A percentile compares a stretch with the other conserved stretches of the same genome.
Evolutionary conservation across 108 stramenopile genomes (phyloP).

Genomic region (Conticribra weissflogii): DNA sequence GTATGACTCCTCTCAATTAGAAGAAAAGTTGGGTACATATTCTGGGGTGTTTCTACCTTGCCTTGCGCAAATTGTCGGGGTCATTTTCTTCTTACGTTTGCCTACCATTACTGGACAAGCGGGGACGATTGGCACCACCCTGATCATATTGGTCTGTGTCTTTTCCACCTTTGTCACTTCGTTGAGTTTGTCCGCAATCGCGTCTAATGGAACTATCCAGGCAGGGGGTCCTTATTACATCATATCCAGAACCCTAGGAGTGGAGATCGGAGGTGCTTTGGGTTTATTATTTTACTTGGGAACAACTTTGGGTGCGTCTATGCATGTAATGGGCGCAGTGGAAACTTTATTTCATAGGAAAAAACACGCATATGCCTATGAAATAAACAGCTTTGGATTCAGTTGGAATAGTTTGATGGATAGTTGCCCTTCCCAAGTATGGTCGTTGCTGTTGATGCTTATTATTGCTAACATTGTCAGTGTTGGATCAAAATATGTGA

Average conservation of each 20-base stretch:
- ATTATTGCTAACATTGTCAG: slow-evolving; percentile 47
- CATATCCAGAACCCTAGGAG: slow-evolving; percentile 64
- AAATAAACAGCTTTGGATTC: background rate
- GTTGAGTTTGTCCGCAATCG: slow-evolving; percentile 72
- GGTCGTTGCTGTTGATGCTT: slow-evolving; percentile 35
- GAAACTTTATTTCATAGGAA: slow-evolving; percentile 53
- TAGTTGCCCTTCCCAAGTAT: slow-evolving; percentile 15
- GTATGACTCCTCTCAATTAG: background rate
- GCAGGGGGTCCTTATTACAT: slow-evolving; percentile 86
- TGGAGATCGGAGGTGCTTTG: slow-evolving; percentile 72
- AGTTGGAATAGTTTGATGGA: slow-evolving; percentile 4
- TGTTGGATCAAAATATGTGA: slow-evolving; percentile 68
- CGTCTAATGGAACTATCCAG: slow-evolving; percentile 77
- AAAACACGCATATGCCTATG: slow-evolving; percentile 24
- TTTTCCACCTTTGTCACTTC: slow-evolving; percentile 70
- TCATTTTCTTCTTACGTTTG: slow-evolving; percentile 81
- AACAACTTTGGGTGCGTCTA: slow-evolving; percentile 58
- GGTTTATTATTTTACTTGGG: slow-evolving; percentile 81
- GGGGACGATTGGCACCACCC: slow-evolving; percentile 49
- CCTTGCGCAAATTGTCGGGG: slow-evolving; percentile 81
- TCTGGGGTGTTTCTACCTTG: slow-evolving; percentile 77
- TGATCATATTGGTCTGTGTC: slow-evolving; percentile 54
- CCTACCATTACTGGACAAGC: slow-evolving; percentile 81
- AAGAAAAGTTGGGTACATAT: slow-evolving; percentile 58
- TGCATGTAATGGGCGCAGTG: slow-evolving; percentile 81